Evolutionary conservation across 2,329 filamentous ascomycete species (phyloP), one percentile per base, ranked within the genome.

Genomic region (Tolypocladium amazonense): DNA sequence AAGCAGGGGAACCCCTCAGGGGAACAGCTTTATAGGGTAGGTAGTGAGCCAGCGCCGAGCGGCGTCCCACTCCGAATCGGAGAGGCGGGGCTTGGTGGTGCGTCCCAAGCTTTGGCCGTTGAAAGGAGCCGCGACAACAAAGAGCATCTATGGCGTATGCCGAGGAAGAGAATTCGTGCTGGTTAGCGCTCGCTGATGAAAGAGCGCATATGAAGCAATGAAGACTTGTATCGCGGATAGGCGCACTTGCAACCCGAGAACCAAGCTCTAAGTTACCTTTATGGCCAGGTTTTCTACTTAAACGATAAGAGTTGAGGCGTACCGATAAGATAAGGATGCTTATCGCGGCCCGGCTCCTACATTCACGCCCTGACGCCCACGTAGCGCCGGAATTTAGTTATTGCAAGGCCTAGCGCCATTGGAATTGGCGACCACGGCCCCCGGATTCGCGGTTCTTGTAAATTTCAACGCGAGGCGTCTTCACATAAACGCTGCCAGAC

Each of bases 371-470:
- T 52, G 14, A 47, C 62, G 47, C 8, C 37, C 3, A 4, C 12
- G 61, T 69, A 68, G 67, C 57, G 52, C 58, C 72, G 74, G 72
- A 72, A 63, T n/a, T 75, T 67, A 55, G 55, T 73, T 76, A 8
- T 70, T 71, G 60, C 73, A 56, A 1, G 14, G 2, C 69, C 73
- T 77, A 77, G 75, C 75, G 74, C 62, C 60, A 63, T 68, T 73
- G 70, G 73, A 70, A 71, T 77, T 76, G 74, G 74, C 65, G 70
- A 68, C 72, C 56, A 64, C 64, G 69, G 61, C 64, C 71, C 75
- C 76, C 75, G 72, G 74, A 68, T 70, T 72, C 68, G 65, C 66
- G 62, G 65, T 66, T 68, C 69, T 43, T 65, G 65, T 70, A 72
- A 73, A 72, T 76, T 77, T 76, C 73, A 70, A 71, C 71, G 72